Evolutionary conservation across 495 filamentous ascomycete species (phyloP).

Genomic region (Penicillium diatomitis): DNA sequence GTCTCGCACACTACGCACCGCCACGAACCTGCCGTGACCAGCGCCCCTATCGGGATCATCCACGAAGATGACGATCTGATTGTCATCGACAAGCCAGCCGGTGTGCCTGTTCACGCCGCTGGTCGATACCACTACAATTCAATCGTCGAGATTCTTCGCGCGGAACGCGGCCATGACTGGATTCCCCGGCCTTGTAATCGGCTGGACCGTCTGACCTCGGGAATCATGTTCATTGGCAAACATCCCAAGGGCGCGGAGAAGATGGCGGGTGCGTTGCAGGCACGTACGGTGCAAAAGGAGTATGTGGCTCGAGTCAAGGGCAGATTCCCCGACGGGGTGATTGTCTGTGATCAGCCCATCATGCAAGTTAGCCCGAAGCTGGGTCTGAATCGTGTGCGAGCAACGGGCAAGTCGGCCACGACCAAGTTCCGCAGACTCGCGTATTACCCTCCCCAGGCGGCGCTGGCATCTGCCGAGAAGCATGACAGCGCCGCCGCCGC

Average conservation of each 20-base stretch:
- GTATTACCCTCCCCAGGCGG: constrained; percentile 59
- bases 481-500: constrained; percentile 4
- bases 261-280: constrained; percentile 60
- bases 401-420: constrained; percentile 78
- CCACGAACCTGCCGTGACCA: constrained; percentile 87
- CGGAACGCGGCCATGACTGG: constrained; percentile 60
- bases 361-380: constrained; percentile 91
- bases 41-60: constrained; percentile 67
- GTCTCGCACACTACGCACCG: constrained; percentile 91
- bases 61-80: constrained; percentile 88
- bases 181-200: constrained; percentile 82
- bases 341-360: constrained; percentile 88
- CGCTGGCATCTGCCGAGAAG: constrained; percentile 5
- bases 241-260: constrained; percentile 66
- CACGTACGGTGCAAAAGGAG: constrained; percentile 79
- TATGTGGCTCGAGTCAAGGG: constrained; percentile 89
- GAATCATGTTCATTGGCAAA: constrained; percentile 97
- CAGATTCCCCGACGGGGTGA: constrained; percentile 69
- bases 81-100: constrained; percentile 93
- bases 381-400: constrained; percentile 84
- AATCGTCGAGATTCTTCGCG: constrained; percentile 83
- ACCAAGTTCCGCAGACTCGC: constrained; percentile 86
- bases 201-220: constrained; percentile 87
- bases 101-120: constrained; percentile 88
- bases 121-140: constrained; percentile 94